These are phyloP conservation scores for Epicoccum sorghinum DNA, from an alignment of 2,329 filamentous ascomycete genomes.

Conservation along the genomic window DNA sequence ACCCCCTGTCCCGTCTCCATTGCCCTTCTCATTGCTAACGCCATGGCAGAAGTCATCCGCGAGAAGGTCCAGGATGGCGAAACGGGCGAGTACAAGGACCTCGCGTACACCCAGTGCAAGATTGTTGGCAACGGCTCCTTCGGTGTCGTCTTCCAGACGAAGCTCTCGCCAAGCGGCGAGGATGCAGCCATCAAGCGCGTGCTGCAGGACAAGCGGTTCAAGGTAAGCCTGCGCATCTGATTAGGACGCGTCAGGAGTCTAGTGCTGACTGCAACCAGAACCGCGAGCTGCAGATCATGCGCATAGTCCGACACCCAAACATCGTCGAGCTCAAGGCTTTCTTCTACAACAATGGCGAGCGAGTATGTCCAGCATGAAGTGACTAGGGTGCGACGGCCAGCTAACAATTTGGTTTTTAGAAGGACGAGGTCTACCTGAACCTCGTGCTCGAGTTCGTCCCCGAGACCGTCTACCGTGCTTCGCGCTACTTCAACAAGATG, in stretches of 20 bases:
- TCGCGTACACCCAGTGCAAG: constrained; percentile 99
- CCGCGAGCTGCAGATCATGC: constrained; percentile 98
- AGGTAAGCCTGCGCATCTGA: constrained; percentile 64
- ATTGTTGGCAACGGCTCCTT: constrained; percentile 99
- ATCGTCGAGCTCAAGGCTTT: constrained; percentile 99
- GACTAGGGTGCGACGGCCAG: constrained; percentile 24
- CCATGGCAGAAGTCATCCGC: constrained; percentile 83
- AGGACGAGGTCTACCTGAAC: constrained; percentile 99
- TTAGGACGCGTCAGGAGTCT: constrained; percentile 6
- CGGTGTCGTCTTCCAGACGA: constrained; percentile 98
- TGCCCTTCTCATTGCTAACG: constrained; percentile 40
- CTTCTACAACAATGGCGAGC: constrained; percentile 98
- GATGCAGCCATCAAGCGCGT: constrained; percentile 99
- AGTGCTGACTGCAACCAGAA: constrained; percentile 67
- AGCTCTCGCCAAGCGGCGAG: constrained; percentile 95
- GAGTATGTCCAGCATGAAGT: constrained; percentile 65
- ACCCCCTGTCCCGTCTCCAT: background rate
- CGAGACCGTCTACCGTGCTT: constrained; percentile 97
- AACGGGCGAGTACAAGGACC: constrained; percentile 93
- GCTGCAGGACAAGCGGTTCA: constrained; percentile 98
- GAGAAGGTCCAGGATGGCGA: constrained; percentile 99
- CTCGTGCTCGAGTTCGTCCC: constrained; percentile 97
- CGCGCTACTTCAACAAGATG: constrained; percentile 99
- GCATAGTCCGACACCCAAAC: constrained; percentile 97
- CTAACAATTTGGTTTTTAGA: constrained; percentile 47